Base-by-base conservation (phyloP, 2,329 filamentous ascomycete species). In the Graphiopsis chlorocephala region DNA sequence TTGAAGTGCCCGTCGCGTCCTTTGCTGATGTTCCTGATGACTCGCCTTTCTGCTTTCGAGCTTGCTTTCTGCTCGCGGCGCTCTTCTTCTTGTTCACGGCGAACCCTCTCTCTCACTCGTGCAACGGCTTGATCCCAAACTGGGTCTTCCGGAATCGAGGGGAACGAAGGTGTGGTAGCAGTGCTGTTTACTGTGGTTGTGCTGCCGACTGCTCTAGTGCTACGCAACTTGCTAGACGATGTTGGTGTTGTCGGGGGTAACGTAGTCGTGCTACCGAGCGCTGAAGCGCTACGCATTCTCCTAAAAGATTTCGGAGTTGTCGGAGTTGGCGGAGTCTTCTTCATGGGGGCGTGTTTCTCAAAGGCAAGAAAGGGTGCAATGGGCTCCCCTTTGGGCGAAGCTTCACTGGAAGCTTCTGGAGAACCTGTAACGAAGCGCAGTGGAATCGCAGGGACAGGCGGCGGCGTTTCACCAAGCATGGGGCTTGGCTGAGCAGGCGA, bases 31-130 rank as follows among this genome's bases (percentile, higher is more conserved):
- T 47, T 28, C 29, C 62, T 26, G 47, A 59, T 42, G 42, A 25
- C 17, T 12, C 52, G 48, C 20, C 28, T 61, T 12, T 67, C 63
- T 25, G 58, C 55, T 50, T 59, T 62, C 29, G 35, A 52, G 17
- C 33, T 31, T 7, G 63, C 63, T 33, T 64, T 38, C 14, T 59
- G 33, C 56, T 62, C 23, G 31, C 63, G 50, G 29, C 59, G 47
- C 63, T 65, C 53, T 31, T 64, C 58, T 29, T 15, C 53, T 29
- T 64, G 53, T 15, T 59, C 53, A n/a, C 38, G 53, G 14, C 23
- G 53, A 8, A 64, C 55, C 42, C 17, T 56, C 28, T 59, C 48
- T 20, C 14, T 58, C n/a, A 64, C 62, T 23, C 33, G 25, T 11
- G 53, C 62, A 14, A 64, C 62, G 10, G 53, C 53, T 23, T 31